Percentiles rank a stretch among this genome's conserved stretches.
Evolutionary conservation across 352 stramenopile genomes (phyloP).

Genomic region (Globisporangium rhizosaccharum): DNA sequence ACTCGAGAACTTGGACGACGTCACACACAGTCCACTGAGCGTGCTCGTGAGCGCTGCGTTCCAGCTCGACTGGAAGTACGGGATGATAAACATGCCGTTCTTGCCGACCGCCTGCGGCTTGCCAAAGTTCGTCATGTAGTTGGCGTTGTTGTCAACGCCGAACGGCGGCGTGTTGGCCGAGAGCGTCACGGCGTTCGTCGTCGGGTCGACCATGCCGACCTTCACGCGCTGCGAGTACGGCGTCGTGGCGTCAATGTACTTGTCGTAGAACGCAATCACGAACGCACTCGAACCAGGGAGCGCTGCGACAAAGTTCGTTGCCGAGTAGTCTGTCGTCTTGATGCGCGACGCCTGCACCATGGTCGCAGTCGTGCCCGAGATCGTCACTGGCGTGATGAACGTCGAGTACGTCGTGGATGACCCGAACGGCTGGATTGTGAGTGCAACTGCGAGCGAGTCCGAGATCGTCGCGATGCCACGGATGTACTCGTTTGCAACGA

Average conservation of each 20-base stretch:
- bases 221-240: slow-evolving; percentile 33
- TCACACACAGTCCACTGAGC: slow-evolving; percentile 38
- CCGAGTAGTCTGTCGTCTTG: slow-evolving; percentile 19
- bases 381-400: slow-evolving; percentile 26
- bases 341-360: slow-evolving; percentile 20
- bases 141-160: slow-evolving; percentile 20
- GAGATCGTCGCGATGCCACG: slow-evolving; percentile 55
- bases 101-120: slow-evolving; percentile 23
- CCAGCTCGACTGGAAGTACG: slow-evolving; percentile 34
- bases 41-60: slow-evolving; percentile 5
- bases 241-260: slow-evolving; percentile 11
- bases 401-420: slow-evolving; percentile 10
- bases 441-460: slow-evolving; percentile 32
- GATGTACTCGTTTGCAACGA: slow-evolving; percentile 21
- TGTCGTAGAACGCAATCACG: slow-evolving; percentile 44
- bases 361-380: slow-evolving; percentile 18
- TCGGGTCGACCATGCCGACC: slow-evolving; percentile 27
- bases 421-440: slow-evolving; percentile 16
- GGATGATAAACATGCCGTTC: slow-evolving; percentile 36
- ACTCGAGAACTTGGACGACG: slow-evolving; percentile 22
- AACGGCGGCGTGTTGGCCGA: slow-evolving; percentile 23
- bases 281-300: slow-evolving; percentile 30
- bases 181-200: slow-evolving; percentile 30
- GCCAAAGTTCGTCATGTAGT: slow-evolving; percentile 28
- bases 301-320: slow-evolving; percentile 31